These are phyloP conservation scores for Leersia perrieri DNA, from an alignment of 176 grass and related monocot genomes.

Conservation along the genomic window DNA sequence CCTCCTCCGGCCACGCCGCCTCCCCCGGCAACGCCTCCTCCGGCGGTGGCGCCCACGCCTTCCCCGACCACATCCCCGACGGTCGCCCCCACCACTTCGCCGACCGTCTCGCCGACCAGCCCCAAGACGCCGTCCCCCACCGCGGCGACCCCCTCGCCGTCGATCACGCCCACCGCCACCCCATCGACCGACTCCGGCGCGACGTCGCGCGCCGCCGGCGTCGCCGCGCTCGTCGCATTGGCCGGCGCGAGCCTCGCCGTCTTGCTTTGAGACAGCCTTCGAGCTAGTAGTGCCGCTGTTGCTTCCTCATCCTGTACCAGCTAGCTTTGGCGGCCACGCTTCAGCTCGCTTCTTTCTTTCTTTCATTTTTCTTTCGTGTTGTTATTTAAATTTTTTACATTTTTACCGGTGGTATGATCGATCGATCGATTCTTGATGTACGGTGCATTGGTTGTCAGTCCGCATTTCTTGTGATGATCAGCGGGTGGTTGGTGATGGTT, in stretches of 20 bases:
- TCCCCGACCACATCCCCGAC: constrained; percentile 24
- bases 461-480: constrained; percentile 30
- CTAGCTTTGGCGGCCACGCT: not conserved
- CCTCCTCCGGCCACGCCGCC: constrained; percentile 48
- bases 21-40: constrained; percentile 37
- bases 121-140: constrained; percentile 24
- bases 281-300: not conserved
- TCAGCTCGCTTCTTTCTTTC: not conserved
- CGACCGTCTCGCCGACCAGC: constrained; percentile 36
- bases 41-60: constrained; percentile 10
- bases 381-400: constrained; percentile 48
- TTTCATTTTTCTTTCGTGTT: constrained; percentile 2
- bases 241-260: constrained; percentile 34
- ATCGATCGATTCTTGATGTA: constrained; percentile 49
- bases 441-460: constrained; percentile 30
- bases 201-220: not conserved
- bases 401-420: constrained; percentile 39
- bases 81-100: constrained; percentile 29
- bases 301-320: not conserved
- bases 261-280: constrained; percentile 43
- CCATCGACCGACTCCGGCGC: not conserved
- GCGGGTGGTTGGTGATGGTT: constrained; percentile 31
- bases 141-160: constrained; percentile 9
- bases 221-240: constrained; percentile 39
- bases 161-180: constrained; percentile 26